Conservation (phyloP, 2,329 filamentous ascomycete species). For the Phaeosphaeriaceae sp. region DNA sequence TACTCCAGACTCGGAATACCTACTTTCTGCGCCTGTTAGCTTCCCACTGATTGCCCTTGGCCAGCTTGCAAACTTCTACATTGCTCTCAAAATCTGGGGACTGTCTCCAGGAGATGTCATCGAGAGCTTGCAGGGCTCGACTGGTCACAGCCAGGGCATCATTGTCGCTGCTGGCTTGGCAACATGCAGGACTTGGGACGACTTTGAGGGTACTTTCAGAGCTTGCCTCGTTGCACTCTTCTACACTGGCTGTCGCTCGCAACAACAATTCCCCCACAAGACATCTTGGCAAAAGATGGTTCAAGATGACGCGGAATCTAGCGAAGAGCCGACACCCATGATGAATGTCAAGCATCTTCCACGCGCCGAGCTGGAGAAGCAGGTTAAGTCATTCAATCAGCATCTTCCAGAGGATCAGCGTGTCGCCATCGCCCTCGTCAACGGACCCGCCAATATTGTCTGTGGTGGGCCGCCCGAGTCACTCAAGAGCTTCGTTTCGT, state of each 20-base stretch:
- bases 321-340: constrained; percentile 37
- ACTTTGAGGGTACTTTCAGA: constrained; percentile 35
- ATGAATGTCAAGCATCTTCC: constrained; percentile 37
- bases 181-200: constrained; percentile 42
- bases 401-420: constrained; percentile 27
- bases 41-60: constrained; percentile 49
- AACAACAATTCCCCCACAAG: constrained; percentile 16
- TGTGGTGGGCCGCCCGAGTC: constrained; percentile 38
- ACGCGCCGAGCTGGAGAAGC: constrained; percentile 16
- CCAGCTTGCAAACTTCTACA: constrained; percentile 34
- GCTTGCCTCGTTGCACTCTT: constrained; percentile 44
- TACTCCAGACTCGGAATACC: constrained; percentile 39
- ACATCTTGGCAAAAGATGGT: constrained; percentile 9
- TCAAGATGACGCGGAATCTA: constrained; percentile 19
- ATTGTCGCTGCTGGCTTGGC: constrained; percentile 47
- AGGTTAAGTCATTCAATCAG: constrained; percentile 31
- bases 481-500: constrained; percentile 34
- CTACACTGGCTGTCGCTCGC: constrained; percentile 43
- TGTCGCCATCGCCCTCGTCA: constrained; percentile 36
- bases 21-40: constrained; percentile 48
- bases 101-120: constrained; percentile 41
- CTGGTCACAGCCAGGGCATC: constrained; percentile 51
- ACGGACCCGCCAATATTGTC: constrained; percentile 37
- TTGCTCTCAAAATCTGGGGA: constrained; percentile 30
- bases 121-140: constrained; percentile 27